Percentiles rank a stretch among this genome's conserved stretches.
Evolutionary conservation across 805 yeast genomes (phyloP).

Genomic region (Lipomyces orientalis): DNA sequence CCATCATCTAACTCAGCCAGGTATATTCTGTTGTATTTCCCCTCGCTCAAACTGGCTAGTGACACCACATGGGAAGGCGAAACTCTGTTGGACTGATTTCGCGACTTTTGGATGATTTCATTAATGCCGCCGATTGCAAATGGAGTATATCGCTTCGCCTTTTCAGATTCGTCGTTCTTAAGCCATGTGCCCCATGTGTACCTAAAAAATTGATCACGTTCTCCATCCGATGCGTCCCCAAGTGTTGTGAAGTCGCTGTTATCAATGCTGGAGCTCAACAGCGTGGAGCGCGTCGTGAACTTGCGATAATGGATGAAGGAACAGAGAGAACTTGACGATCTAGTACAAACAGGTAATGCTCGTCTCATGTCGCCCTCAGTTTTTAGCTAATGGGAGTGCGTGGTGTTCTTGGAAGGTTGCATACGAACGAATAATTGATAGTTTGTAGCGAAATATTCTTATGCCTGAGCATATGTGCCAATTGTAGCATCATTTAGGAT

Average conservation of each 20-base stretch:
- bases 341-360: neutral
- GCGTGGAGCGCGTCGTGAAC: conserved; percentile 6
- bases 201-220: conserved; percentile 61
- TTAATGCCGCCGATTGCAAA: conserved; percentile 81
- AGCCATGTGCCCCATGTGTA: conserved; percentile 98
- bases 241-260: conserved; percentile 19
- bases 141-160: conserved; percentile 74
- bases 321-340: neutral
- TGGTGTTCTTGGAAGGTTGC: neutral
- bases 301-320: neutral
- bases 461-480: too few species aligned
- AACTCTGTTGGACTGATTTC: conserved; percentile 7
- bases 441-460: neutral
- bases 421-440: neutral
- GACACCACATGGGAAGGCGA: conserved; percentile 59
- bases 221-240: conserved; percentile 18
- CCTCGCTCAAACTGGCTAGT: conserved; percentile 87
- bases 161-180: conserved; percentile 74
- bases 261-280: conserved; percentile 1
- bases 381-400: neutral
- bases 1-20: conserved; percentile 67
- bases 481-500: neutral
- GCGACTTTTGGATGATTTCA: conserved; percentile 44
- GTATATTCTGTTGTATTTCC: conserved; percentile 90
- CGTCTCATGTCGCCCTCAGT: neutral